Conservation (phyloP, 257 asterid species). For the Nyctanthes arbortristis region DNA sequence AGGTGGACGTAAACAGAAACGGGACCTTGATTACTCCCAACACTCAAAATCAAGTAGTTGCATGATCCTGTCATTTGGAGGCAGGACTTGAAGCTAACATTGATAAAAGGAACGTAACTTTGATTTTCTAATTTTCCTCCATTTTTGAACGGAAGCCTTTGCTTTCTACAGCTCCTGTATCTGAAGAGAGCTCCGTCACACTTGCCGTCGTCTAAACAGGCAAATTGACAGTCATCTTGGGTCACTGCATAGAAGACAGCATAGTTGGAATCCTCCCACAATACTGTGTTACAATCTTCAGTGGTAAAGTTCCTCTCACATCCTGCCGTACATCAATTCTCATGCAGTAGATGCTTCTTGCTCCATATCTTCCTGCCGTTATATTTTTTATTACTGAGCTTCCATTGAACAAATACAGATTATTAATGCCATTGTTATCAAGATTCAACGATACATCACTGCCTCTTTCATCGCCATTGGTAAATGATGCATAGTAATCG, state of each 20-base stretch:
- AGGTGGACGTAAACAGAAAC: too few relatives aligned
- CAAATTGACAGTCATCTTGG: conserved; percentile 32
- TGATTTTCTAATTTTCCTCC: neutral
- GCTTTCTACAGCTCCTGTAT: too few relatives aligned
- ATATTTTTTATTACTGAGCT: too few relatives aligned
- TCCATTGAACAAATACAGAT: too few relatives aligned
- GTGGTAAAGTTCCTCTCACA: conserved; percentile 28
- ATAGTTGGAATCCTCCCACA: conserved; percentile 38
- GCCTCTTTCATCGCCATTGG: neutral
- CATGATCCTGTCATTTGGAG: too few relatives aligned
- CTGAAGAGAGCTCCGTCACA: conserved; percentile 32
- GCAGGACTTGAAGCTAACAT: too few relatives aligned
- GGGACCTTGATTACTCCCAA: too few relatives aligned
- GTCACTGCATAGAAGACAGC: neutral
- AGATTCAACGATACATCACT: conserved; percentile 21
- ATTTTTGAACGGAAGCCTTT: conserved; percentile 32
- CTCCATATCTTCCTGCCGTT: conserved; percentile 29
- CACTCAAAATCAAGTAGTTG: too few relatives aligned
- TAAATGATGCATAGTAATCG: conserved; percentile 29
- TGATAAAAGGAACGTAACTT: conserved; percentile 14
- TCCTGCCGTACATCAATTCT: conserved; percentile 51
- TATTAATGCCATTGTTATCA: too few relatives aligned
- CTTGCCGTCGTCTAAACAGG: conserved; percentile 49
- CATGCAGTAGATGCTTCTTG: conserved; percentile 26
- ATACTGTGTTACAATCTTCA: conserved; percentile 25